phyloP scores from a whole-genome alignment of 1,139 yeast genomes.

The Lodderomyces jiufengensis region DNA sequence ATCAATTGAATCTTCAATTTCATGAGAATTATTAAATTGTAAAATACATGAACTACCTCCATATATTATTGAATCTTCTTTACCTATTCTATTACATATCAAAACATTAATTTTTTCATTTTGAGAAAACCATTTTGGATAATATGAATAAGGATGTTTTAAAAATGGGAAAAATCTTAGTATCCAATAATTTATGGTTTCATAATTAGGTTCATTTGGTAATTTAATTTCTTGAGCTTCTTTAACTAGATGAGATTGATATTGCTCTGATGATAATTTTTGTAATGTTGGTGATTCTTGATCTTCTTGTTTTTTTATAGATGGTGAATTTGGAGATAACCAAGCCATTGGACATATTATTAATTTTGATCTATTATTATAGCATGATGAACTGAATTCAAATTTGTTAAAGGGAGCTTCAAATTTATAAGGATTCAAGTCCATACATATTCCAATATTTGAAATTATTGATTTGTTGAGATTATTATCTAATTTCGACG shows the following conservation, averaged over 20 bases:
- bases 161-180: constrained; percentile 66
- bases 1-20: constrained; percentile 16
- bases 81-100: constrained; percentile 69
- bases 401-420: constrained; percentile 70
- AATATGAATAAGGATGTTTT: constrained; percentile 33
- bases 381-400: constrained; percentile 65
- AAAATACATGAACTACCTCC: constrained; percentile 68
- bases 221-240: constrained; percentile 1
- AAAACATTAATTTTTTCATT: constrained; percentile 34
- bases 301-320: constrained; percentile 17
- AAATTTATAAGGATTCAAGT: constrained; percentile 81
- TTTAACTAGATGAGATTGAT: not conserved
- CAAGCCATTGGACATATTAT: constrained; percentile 86
- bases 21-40: constrained; percentile 40
- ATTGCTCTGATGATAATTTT: constrained; percentile 4
- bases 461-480: constrained; percentile 25
- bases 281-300: constrained; percentile 2
- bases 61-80: constrained; percentile 65
- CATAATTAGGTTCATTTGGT: constrained; percentile 18
- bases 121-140: constrained; percentile 19
- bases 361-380: constrained; percentile 46
- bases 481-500: not conserved
- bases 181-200: constrained; percentile 60
- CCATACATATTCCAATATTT: constrained; percentile 92
- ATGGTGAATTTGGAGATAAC: constrained; percentile 60